Evolutionary conservation across 805 yeast species (phyloP).

Genomic region (Isabelozyma pseudorhagii): DNA sequence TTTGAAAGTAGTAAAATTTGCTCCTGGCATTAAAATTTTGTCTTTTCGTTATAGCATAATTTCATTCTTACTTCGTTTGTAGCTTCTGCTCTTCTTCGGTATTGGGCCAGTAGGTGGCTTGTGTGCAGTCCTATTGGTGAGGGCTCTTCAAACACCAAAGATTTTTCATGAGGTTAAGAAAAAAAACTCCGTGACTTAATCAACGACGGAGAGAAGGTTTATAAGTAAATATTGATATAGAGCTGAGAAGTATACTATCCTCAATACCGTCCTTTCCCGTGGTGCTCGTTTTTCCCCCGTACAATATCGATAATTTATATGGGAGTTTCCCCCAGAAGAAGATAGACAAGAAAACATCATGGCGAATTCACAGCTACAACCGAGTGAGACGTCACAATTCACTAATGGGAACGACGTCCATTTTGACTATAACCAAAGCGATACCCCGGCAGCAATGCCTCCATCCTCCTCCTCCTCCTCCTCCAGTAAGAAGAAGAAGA

Average conservation of each 20-base stretch:
- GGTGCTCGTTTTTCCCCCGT: background rate
- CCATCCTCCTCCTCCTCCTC: background rate
- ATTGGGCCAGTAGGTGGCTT: background rate
- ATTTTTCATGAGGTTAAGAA: background rate
- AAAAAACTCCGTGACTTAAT: background rate
- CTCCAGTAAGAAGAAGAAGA: conserved; percentile 18
- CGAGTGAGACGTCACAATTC: conserved; percentile 11
- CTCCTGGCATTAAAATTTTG: too few species aligned
- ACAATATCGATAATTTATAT: background rate
- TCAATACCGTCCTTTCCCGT: too few species aligned
- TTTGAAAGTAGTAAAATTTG: too few species aligned
- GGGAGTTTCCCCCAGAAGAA: too few species aligned
- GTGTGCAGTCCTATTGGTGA: background rate
- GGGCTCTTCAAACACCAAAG: background rate
- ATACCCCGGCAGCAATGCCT: background rate
- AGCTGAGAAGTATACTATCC: background rate
- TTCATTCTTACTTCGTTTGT: background rate
- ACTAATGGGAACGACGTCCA: conserved; percentile 35
- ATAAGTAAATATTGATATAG: background rate
- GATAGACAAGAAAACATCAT: background rate
- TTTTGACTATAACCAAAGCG: conserved; percentile 19
- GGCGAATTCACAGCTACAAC: conserved; percentile 1
- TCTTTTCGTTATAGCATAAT: too few species aligned
- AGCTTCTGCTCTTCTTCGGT: background rate
- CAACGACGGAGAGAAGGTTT: background rate